A percentile compares a stretch with the other conserved stretches of the same genome.
These are phyloP conservation scores for Calonectria hongkongensis DNA, from an alignment of 2,329 filamentous ascomycete species.

Conservation along the genomic window DNA sequence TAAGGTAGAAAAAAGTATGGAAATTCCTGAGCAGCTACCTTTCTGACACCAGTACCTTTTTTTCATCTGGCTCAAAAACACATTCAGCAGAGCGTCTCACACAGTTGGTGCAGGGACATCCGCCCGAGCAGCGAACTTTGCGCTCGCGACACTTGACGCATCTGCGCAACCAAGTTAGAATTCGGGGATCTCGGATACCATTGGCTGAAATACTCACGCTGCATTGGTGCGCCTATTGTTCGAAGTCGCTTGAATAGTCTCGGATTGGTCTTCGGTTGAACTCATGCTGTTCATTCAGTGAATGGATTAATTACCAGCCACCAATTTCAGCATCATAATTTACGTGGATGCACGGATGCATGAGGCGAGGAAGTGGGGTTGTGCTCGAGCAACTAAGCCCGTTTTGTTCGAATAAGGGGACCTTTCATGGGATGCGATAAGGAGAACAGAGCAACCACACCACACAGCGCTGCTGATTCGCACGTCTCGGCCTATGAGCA, in stretches of 20 bases:
- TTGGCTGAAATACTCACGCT: background rate
- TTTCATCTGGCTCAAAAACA: conserved; percentile 29
- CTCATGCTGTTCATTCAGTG: background rate
- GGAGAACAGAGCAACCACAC: no score
- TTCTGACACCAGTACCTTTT: conserved; percentile 32
- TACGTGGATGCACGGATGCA: no score
- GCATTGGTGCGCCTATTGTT: conserved; percentile 15
- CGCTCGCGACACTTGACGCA: conserved; percentile 32
- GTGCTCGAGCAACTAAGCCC: no score
- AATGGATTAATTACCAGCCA: background rate
- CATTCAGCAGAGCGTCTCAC: conserved; percentile 28
- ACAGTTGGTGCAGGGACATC: conserved; percentile 31
- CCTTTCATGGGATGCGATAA: no score
- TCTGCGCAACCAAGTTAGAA: conserved; percentile 11
- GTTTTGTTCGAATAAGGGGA: no score
- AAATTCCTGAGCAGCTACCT: background rate
- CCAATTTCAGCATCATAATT: no score
- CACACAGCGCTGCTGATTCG: no score
- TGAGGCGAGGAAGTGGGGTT: no score
- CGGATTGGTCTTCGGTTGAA: conserved; percentile 6
- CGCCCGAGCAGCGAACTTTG: conserved; percentile 39
- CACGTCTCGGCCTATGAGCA: no score
- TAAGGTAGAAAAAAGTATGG: background rate
- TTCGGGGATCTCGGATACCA: background rate
- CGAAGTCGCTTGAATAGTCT: background rate